Conservation (phyloP, 73 alveolate species). For the Paramecium primaurelia region DNA sequence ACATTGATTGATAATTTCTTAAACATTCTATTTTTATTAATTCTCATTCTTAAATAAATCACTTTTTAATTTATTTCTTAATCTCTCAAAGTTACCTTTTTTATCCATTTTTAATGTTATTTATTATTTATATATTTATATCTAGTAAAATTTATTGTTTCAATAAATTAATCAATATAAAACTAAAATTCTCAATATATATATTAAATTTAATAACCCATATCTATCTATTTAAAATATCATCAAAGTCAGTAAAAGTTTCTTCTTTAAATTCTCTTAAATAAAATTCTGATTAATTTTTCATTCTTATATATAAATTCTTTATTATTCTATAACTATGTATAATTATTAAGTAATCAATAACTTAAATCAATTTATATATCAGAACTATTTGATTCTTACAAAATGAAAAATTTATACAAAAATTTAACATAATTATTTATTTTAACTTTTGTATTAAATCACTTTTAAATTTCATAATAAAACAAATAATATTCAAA, state of each 20-base stretch:
- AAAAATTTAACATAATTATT: too few relatives aligned
- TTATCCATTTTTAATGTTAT: conserved; percentile 13
- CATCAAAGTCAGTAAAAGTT: neutral
- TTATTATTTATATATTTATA: neutral
- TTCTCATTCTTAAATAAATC: conserved; percentile 9
- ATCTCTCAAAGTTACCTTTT: conserved; percentile 2
- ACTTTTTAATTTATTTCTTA: neutral
- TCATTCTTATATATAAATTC: too few relatives aligned
- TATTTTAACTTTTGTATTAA: too few relatives aligned
- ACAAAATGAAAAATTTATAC: too few relatives aligned
- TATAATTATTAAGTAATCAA: too few relatives aligned
- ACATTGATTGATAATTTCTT: neutral
- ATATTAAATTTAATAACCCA: neutral
- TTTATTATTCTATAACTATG: neutral
- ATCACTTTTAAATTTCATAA: neutral
- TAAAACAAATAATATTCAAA: neutral
- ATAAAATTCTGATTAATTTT: too few relatives aligned
- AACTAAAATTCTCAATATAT: neutral
- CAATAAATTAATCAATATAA: neutral
- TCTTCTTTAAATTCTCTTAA: neutral
- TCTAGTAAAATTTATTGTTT: neutral
- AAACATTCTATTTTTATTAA: neutral
- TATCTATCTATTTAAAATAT: neutral
- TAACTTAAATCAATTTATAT: too few relatives aligned
- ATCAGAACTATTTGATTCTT: too few relatives aligned